Percentiles rank a stretch among this genome's conserved stretches.
Conservation (phyloP, 768 basidiomycete species). For the Ramaria rubella region DNA sequence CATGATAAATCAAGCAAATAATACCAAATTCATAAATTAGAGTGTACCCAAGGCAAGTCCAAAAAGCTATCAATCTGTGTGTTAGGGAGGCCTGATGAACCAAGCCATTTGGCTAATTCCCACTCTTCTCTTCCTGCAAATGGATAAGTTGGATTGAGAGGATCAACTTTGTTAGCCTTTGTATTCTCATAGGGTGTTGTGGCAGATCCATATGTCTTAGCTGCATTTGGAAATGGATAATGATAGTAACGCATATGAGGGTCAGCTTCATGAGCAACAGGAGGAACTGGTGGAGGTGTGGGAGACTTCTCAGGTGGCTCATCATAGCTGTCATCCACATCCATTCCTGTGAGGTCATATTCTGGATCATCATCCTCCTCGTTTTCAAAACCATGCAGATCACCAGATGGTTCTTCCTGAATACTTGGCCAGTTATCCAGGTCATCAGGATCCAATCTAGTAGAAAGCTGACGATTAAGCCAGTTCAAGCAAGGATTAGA, state of each 20-base stretch:
- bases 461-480: background rate
- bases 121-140: slow-evolving; percentile 29
- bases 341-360: background rate
- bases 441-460: background rate
- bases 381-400: background rate
- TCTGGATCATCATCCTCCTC: background rate
- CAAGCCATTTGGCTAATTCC: slow-evolving; percentile 30
- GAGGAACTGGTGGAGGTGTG: background rate
- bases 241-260: background rate
- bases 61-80: slow-evolving; percentile 27
- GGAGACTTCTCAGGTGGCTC: background rate
- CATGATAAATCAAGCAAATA: background rate
- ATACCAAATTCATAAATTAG: background rate
- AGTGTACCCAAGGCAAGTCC: slow-evolving; percentile 24
- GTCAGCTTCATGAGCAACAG: background rate
- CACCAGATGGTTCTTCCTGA: background rate
- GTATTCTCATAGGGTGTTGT: background rate
- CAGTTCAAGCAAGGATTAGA: background rate
- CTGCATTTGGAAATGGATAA: background rate
- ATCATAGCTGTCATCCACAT: background rate
- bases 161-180: background rate
- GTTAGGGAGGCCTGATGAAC: slow-evolving; percentile 20
- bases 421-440: background rate
- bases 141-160: background rate
- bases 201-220: background rate